Conservation (phyloP, 2,329 filamentous ascomycete species). For the Aspergillus unguis region DNA sequence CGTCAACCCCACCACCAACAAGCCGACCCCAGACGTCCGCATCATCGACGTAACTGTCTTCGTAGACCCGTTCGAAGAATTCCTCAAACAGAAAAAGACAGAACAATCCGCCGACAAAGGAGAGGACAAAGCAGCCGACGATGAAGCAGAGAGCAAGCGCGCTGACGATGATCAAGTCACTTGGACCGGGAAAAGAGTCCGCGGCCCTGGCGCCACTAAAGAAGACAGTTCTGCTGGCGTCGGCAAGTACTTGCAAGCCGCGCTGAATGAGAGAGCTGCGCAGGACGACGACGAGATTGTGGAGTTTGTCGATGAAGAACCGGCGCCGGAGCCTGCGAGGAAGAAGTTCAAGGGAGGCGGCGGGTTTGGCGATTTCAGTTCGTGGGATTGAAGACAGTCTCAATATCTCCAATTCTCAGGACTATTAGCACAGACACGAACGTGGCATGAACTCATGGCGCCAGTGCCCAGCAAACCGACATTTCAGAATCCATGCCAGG, state of each 20-base stretch:
- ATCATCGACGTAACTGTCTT: conserved; percentile 84
- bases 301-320: conserved; percentile 60
- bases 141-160: conserved; percentile 31
- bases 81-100: conserved; percentile 69
- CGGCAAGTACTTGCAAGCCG: conserved; percentile 79
- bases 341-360: conserved; percentile 71
- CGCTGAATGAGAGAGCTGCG: conserved; percentile 39
- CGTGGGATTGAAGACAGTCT: conserved; percentile 56
- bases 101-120: conserved; percentile 54
- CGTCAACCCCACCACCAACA: conserved; percentile 67
- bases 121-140: conserved; percentile 18
- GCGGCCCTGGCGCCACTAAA: conserved; percentile 61
- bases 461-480: too few relatives aligned
- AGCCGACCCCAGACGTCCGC: conserved; percentile 72
- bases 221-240: conserved; percentile 52
- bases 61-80: conserved; percentile 94
- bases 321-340: conserved; percentile 64
- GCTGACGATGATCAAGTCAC: conserved; percentile 83
- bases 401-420: too few relatives aligned
- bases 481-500: too few relatives aligned
- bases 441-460: too few relatives aligned
- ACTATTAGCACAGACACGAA: too few relatives aligned
- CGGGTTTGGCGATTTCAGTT: conserved; percentile 93
- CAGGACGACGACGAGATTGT: conserved; percentile 57
- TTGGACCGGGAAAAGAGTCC: conserved; percentile 91